phyloP scores from a whole-genome alignment of 305 asterid species.

The Fraxinus sp. region DNA sequence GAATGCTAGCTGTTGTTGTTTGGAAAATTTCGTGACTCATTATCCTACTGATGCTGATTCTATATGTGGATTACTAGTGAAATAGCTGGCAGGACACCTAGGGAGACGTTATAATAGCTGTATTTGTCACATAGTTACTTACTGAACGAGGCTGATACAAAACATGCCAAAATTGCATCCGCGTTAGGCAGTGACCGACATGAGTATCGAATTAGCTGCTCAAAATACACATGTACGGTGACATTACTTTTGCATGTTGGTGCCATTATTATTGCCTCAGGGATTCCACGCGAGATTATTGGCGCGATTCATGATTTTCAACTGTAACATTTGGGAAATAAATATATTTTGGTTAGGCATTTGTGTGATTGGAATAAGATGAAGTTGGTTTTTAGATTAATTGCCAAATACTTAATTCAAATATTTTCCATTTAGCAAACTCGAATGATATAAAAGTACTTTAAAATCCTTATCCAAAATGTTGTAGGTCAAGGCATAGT shows the following conservation, averaged over 20 bases:
- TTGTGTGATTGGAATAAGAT: neutral
- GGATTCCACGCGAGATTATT: conserved; percentile 15
- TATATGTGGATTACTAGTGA: conserved; percentile 4
- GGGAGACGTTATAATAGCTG: conserved; percentile 8
- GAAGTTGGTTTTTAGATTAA: neutral
- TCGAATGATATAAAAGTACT: neutral
- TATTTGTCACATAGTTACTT: conserved; percentile 2
- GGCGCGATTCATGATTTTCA: conserved; percentile 15
- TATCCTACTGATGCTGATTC: conserved; percentile 19
- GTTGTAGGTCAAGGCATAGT: neutral
- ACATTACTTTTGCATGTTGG: neutral
- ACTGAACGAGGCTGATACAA: conserved; percentile 3
- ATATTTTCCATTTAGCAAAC: conserved; percentile 1
- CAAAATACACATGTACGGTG: conserved; percentile 8
- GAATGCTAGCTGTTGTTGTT: conserved; percentile 12
- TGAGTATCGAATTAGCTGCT: conserved; percentile 18
- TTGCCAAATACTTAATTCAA: conserved; percentile 6
- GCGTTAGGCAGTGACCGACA: conserved; percentile 8
- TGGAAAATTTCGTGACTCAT: conserved; percentile 12
- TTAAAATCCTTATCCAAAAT: conserved; percentile 9
- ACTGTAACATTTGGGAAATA: neutral
- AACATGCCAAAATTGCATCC: conserved; percentile 24
- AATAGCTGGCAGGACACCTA: conserved; percentile 24
- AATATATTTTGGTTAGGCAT: neutral
- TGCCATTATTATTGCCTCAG: conserved; percentile 19